Percentiles rank a stretch among this genome's conserved stretches.
Conservation (phyloP, 2,329 filamentous ascomycete species). For the Talaromyces funiculosus region DNA sequence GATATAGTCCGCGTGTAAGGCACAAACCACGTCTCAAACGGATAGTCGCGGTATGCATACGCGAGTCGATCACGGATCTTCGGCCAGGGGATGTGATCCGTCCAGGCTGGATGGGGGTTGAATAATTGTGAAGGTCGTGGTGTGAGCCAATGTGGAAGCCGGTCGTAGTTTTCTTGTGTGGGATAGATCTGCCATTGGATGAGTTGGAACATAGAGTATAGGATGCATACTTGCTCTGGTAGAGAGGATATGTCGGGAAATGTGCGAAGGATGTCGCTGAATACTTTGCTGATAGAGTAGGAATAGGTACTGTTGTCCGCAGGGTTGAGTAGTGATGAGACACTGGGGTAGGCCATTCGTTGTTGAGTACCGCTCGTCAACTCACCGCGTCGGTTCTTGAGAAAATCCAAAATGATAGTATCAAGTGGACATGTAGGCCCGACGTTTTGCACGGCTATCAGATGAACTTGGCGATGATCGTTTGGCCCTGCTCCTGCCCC, state of each 20-base stretch:
- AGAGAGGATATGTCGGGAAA: slow-evolving; percentile 74
- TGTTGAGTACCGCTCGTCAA: slow-evolving; percentile 56
- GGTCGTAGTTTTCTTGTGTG: slow-evolving; percentile 70
- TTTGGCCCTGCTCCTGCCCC: slow-evolving; percentile 10
- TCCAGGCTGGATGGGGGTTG: slow-evolving; percentile 69
- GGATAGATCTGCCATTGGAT: slow-evolving; percentile 83
- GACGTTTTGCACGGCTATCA: slow-evolving; percentile 53
- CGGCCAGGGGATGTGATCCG: slow-evolving; percentile 77
- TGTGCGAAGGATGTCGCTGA: slow-evolving; percentile 77
- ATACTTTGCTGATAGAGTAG: slow-evolving; percentile 76
- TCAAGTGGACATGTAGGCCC: slow-evolving; percentile 71
- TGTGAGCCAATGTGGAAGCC: slow-evolving; percentile 66
- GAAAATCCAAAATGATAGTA: slow-evolving; percentile 71
- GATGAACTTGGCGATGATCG: slow-evolving; percentile 29
- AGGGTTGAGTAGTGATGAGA: slow-evolving; percentile 72
- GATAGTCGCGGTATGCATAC: slow-evolving; percentile 49
- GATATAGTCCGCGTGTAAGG: slow-evolving; percentile 71
- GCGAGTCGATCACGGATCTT: slow-evolving; percentile 65
- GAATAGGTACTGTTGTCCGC: slow-evolving; percentile 51
- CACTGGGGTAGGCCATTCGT: slow-evolving; percentile 74
- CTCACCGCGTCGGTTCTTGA: slow-evolving; percentile 61
- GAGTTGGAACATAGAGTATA: slow-evolving; percentile 81
- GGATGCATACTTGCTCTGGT: slow-evolving; percentile 73
- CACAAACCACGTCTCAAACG: slow-evolving; percentile 77
- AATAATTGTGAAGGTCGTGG: slow-evolving; percentile 63